Evolutionary conservation across 441 rosid species (phyloP), one percentile per base, ranked within the genome.

Genomic region (Adansonia madagascariensis): DNA sequence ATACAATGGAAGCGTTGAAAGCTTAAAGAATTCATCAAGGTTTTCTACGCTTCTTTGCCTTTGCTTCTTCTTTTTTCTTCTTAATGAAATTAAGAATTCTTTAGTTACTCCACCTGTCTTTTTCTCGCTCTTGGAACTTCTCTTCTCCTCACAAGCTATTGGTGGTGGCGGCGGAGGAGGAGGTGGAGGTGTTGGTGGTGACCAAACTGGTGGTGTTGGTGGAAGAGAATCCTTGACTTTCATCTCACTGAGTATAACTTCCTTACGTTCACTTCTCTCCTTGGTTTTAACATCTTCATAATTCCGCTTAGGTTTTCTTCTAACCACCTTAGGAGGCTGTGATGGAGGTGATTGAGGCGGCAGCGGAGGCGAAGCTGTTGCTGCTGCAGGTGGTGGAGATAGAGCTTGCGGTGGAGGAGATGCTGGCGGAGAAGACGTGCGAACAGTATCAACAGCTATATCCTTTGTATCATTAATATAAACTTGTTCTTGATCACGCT

Each of bases 31-130:
- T 75, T 83, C 75, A 24, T 87, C 97, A 7, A 94, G 93, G 71
- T 90, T 90, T 76, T 94, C 98, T 27, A 89, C 87, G 80, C 98
- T 95, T 81, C 87, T 90, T 85, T 91, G 94, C 61, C 97, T 79
- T 64, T 85, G 92, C 72, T 86, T 87, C 91, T 89, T 91, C 82
- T 77, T 91, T 86, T 49, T 90, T 73, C 88, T 84, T 75, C 88
- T 81, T 2, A 92, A 17, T 8, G 93, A 79, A 59, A 17, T 82
- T 52, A 90, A 84, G 77, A 93, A 85, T 8, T 89, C 97, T 77
- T 87, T 91, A 1, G 90, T 86, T 49, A 80, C 78, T 52, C 86
- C 85, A 0, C 90, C 87, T 85, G 86, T 89, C 89, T 84, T 91
- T 75, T 84, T 92, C 85, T 85, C 82, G 56, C 46, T 81, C 74